Percentiles rank a stretch among this genome's conserved stretches.
These are phyloP conservation scores for Coniella vitis DNA, from an alignment of 2,329 filamentous ascomycete species.

Conservation along the genomic window DNA sequence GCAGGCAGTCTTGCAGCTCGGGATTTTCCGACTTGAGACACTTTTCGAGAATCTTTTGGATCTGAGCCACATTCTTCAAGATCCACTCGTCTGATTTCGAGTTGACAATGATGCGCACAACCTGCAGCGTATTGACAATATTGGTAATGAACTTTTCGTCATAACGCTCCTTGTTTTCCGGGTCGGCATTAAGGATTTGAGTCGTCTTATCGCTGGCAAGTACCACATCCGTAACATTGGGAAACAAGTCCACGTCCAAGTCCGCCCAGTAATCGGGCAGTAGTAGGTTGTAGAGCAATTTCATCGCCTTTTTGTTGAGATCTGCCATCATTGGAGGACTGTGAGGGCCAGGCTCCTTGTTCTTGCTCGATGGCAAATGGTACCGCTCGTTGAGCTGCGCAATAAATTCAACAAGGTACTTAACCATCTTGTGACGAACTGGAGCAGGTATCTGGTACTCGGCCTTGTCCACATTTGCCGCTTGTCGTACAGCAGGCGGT, in stretches of 20 bases:
- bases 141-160: conserved; percentile 79
- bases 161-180: conserved; percentile 61
- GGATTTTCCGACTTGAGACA: conserved; percentile 80
- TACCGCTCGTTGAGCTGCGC: conserved; percentile 83
- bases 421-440: conserved; percentile 74
- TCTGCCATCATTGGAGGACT: conserved; percentile 57
- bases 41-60: conserved; percentile 89
- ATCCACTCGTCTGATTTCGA: conserved; percentile 90
- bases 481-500: conserved; percentile 43
- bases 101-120: conserved; percentile 82
- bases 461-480: conserved; percentile 41
- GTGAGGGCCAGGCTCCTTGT: conserved; percentile 45
- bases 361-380: conserved; percentile 63
- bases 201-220: conserved; percentile 73
- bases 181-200: conserved; percentile 50
- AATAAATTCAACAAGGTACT: conserved; percentile 94
- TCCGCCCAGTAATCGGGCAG: conserved; percentile 88
- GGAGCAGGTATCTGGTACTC: conserved; percentile 63
- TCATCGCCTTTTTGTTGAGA: conserved; percentile 77
- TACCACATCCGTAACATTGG: conserved; percentile 82
- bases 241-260: conserved; percentile 83
- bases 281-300: conserved; percentile 75
- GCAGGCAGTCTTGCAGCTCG: conserved; percentile 88
- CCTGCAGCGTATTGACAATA: conserved; percentile 90
- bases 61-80: conserved; percentile 62